Conservation (phyloP, 345 rosid genomes). For the Citrus maxima region DNA sequence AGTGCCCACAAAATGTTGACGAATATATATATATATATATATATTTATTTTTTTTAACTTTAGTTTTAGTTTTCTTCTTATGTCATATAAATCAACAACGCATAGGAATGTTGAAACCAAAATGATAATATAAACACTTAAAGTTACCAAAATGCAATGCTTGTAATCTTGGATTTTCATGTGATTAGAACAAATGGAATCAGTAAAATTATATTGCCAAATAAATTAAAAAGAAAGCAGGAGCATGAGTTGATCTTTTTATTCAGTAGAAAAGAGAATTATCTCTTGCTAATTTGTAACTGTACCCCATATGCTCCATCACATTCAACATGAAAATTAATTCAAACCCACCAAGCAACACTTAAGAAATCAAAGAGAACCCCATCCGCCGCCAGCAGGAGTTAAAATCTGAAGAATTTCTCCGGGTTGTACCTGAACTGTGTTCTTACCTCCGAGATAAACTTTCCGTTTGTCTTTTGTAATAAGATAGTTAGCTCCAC, state of each 20-base stretch:
- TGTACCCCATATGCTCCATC: neutral
- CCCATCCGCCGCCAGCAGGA: conserved; percentile 94
- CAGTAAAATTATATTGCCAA: neutral
- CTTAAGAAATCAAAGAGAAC: conserved; percentile 29
- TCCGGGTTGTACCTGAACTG: conserved; percentile 67
- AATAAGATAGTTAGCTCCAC: conserved; percentile 76
- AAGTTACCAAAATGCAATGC: no score
- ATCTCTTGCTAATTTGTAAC: neutral
- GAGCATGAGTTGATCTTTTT: neutral
- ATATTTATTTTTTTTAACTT: no score
- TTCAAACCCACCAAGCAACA: neutral
- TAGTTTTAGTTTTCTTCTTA: no score
- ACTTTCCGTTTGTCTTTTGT: conserved; percentile 58
- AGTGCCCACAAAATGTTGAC: neutral
- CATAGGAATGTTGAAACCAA: no score
- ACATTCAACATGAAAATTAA: neutral
- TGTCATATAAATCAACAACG: no score
- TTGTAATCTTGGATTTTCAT: no score
- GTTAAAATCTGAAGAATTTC: conserved; percentile 84
- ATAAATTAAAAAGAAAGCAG: neutral
- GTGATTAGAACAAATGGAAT: no score
- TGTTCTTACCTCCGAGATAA: conserved; percentile 89
- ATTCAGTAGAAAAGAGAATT: neutral
- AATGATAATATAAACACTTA: no score
- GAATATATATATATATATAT: no score